Evolutionary conservation across 768 basidiomycete species (phyloP), one percentile per base, ranked within the genome.

Genomic region (Pseudohyphozyma bogoriensis): DNA sequence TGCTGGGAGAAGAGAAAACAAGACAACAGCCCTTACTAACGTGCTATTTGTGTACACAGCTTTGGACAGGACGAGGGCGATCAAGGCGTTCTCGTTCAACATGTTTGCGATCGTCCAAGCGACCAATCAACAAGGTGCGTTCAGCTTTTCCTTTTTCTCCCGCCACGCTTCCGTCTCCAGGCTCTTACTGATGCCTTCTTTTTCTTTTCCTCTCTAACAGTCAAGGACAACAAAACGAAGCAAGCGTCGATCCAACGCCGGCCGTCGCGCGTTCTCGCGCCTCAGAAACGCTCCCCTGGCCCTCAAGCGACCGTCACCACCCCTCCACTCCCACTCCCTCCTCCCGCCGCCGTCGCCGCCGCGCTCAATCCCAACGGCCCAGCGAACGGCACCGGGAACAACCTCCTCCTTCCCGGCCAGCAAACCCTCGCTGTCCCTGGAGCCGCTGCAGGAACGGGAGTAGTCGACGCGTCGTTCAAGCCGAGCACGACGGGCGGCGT

Each of bases 11-110:
- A 2, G 6, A 42, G 40, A 15, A 20, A 15, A 20, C 18, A 15
- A 15, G 8, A 15, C 18, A 9, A 20, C 18, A 42, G 37, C n/a
- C n/a, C n/a, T n/a, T n/a, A n/a, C n/a, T n/a, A n/a, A n/a, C n/a
- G n/a, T 31, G 12, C 8, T 22, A 24, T 11, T 29, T 22, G 10
- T 11, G 20, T 10, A 5, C 36, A n/a, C 65, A 93, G 93, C 93
- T 0, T 87, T 92, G 12, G 95, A 96, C 72, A 79, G 95, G 26
- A 83, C 83, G 39, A 83, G 86, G 1, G 85, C 85, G 68, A 83
- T 93, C 26, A 79, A 82, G 24, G 93, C 89, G 70, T 96, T 97
- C 75, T 85, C 85, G 53, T 85, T 89, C 46, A 85, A 85, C 47
- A 87, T 87, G 18, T 97, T 89, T 72, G 93, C 91, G 4, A 80